Conservation (phyloP, 257 asterid genomes). For the Prunella vulgaris region DNA sequence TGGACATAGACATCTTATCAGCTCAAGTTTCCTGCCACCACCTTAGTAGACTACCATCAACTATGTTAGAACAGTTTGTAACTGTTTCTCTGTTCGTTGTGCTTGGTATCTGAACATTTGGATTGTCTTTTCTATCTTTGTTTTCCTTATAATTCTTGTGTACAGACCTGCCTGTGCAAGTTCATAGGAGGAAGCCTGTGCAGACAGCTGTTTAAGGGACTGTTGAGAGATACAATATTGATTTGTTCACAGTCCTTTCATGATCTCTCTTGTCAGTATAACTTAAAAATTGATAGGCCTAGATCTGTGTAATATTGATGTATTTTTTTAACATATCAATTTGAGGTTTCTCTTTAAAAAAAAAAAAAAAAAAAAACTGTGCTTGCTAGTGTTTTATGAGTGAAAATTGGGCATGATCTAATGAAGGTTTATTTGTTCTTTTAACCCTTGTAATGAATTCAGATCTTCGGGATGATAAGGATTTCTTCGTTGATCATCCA, state of each 20-base stretch:
- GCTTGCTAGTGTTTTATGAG: neutral
- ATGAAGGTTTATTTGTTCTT: conserved; percentile 7
- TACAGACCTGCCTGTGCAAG: neutral
- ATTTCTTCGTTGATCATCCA: conserved; percentile 83
- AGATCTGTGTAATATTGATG: neutral
- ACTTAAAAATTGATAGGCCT: neutral
- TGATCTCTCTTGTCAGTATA: neutral
- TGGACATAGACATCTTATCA: neutral
- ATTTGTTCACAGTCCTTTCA: neutral
- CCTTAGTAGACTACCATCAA: neutral
- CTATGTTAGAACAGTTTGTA: neutral
- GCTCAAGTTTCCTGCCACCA: conserved; percentile 1
- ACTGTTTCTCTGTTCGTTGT: neutral
- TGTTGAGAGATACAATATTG: neutral
- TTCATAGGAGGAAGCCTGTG: neutral
- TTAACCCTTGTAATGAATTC: conserved; percentile 24
- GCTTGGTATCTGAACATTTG: neutral
- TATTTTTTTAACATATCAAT: neutral
- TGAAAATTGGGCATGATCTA: neutral
- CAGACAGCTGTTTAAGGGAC: neutral
- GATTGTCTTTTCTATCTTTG: neutral
- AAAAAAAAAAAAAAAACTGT: too few species aligned
- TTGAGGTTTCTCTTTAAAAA: neutral
- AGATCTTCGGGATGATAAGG: conserved; percentile 98
- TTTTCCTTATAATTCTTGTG: neutral